Conservation (phyloP, 129 eudicot species). For the Logfia minima region DNA sequence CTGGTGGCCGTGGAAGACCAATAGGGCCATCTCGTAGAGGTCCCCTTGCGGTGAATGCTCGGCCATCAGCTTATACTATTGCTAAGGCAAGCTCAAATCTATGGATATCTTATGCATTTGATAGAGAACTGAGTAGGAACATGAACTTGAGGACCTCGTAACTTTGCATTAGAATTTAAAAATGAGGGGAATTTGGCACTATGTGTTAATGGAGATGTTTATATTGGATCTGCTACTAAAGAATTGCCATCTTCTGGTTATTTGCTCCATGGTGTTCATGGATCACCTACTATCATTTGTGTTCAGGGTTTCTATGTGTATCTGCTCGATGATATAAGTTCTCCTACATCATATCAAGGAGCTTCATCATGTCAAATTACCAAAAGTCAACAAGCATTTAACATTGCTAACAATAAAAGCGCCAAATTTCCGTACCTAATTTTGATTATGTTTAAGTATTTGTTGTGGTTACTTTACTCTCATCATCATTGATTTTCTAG, state of each 20-base stretch:
- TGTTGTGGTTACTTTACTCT: constrained; percentile 40
- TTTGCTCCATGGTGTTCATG: constrained; percentile 21
- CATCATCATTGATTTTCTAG: constrained; percentile 35
- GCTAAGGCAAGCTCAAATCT: constrained; percentile 97
- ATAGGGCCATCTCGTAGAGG: constrained; percentile 65
- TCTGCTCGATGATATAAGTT: constrained; percentile 14
- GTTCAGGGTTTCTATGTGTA: constrained; percentile 34
- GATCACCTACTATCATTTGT: constrained; percentile 35
- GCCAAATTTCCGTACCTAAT: constrained; percentile 7
- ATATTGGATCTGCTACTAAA: constrained; percentile 36
- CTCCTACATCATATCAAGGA: constrained; percentile 40
- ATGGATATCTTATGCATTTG: constrained; percentile 65
- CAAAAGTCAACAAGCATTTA: constrained; percentile 27
- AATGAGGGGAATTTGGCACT: constrained; percentile 39
- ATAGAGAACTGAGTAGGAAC: constrained; percentile 45
- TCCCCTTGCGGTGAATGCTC: constrained; percentile 69
- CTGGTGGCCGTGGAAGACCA: constrained; percentile 62
- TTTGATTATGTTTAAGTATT: constrained; percentile 32
- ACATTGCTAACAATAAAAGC: constrained; percentile 20
- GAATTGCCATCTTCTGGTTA: constrained; percentile 27
- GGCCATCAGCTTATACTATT: constrained; percentile 61
- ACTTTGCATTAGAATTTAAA: constrained; percentile 33
- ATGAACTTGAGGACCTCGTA: constrained; percentile 39
- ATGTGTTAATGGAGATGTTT: constrained; percentile 53
- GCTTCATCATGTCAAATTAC: constrained; percentile 41